A percentile compares a stretch with the other conserved stretches of the same genome.
These are phyloP conservation scores for Ascochyta fabae DNA, from an alignment of 2,329 filamentous ascomycete species.

Conservation along the genomic window DNA sequence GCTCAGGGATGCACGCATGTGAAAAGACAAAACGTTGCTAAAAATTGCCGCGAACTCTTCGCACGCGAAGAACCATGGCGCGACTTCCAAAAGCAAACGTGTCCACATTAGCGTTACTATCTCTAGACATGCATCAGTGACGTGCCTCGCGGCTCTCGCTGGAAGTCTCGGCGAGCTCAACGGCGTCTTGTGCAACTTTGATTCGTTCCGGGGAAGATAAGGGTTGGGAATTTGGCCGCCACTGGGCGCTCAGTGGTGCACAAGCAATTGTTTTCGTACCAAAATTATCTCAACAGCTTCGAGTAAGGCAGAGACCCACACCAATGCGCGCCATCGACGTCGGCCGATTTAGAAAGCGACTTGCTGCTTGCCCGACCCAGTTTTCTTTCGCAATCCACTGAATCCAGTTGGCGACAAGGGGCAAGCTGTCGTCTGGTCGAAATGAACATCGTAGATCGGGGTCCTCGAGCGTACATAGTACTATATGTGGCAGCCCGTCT, in stretches of 20 bases:
- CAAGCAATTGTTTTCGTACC: slow-evolving; percentile 10
- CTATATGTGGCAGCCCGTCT: slow-evolving; percentile 12
- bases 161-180: slow-evolving; percentile 7
- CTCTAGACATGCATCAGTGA: slow-evolving; percentile 8
- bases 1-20: not conserved
- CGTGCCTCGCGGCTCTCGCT: not conserved
- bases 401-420: slow-evolving; percentile 13
- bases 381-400: slow-evolving; percentile 16
- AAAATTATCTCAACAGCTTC: slow-evolving; percentile 15
- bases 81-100: not conserved
- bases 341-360: slow-evolving; percentile 13
- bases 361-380: slow-evolving; percentile 21
- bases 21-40: not conserved
- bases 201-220: slow-evolving; percentile 12
- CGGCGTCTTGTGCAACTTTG: slow-evolving; percentile 8
- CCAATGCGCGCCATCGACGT: slow-evolving; percentile 17
- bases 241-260: slow-evolving; percentile 10
- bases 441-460: slow-evolving; percentile 9
- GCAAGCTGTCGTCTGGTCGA: slow-evolving; percentile 10
- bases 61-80: not conserved
- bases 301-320: slow-evolving; percentile 15
- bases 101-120: not conserved
- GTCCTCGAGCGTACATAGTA: not conserved
- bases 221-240: not conserved
- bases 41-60: no score